Evolutionary conservation across 108 stramenopile genomes (phyloP).

Genomic region (Cylindrotheca fusiformis): DNA sequence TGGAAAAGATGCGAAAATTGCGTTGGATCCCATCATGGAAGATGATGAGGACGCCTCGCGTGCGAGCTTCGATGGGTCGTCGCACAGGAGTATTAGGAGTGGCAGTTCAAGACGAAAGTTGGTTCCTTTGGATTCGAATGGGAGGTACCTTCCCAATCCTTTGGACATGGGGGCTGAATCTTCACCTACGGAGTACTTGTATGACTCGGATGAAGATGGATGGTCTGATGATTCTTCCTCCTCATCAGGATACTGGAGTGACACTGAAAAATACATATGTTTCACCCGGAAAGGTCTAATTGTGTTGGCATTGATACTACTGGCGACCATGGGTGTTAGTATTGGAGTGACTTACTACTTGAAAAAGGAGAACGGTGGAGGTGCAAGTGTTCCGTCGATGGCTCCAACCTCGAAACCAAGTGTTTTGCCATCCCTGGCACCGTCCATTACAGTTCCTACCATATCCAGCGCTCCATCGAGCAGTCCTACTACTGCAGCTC

Average conservation of each 20-base stretch:
- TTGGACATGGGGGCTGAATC: no score
- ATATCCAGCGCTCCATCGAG: background rate
- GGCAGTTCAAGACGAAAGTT: background rate
- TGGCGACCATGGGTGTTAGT: slow-evolving; percentile 6
- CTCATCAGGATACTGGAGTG: background rate
- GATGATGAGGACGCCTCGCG: slow-evolving; percentile 5
- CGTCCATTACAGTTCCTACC: slow-evolving; percentile 3
- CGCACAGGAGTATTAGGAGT: background rate
- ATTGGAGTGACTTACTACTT: slow-evolving; percentile 10
- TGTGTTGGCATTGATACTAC: background rate
- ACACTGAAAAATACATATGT: background rate
- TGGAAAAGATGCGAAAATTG: slow-evolving; percentile 21
- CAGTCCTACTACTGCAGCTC: slow-evolving; percentile 5
- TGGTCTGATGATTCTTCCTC: background rate
- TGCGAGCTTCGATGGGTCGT: background rate
- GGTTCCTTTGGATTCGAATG: background rate
- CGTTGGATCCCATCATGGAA: slow-evolving; percentile 18
- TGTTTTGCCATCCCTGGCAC: background rate
- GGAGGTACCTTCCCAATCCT: background rate
- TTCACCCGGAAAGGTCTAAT: background rate
- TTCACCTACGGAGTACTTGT: background rate
- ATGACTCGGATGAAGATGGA: background rate
- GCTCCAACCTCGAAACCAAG: background rate
- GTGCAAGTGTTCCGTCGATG: background rate
- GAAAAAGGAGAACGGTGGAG: background rate